Base-by-base conservation (phyloP, 108 stramenopile species). In the Bacterosira constricta region DNA sequence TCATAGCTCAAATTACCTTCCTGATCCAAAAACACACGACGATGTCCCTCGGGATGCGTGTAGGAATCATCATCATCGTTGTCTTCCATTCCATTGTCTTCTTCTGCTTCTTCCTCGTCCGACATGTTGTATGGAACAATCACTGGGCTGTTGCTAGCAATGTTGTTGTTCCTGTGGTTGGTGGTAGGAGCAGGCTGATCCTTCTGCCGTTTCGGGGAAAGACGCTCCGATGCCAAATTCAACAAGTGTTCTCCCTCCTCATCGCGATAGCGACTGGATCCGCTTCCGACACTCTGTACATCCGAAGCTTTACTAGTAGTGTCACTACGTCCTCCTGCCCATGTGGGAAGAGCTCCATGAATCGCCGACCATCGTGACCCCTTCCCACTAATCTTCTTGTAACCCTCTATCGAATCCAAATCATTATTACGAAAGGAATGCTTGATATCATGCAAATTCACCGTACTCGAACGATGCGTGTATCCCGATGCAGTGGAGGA, bases 181-280 rank as follows among this genome's bases (percentile, higher is more conserved):
- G 42, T 17, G 42, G 42, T 17, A 17, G 42, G 5, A 5, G 42
- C 42, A 17, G 42, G 6, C 38, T 39, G 9, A 11, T 39, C 11
- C 38, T 39, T 39, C 38, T 6, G 42, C 4, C 42, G 17, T 44
- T 5, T 44, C 42, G 42, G 17, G 42, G 10, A 54, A 25, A 67
- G 41, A 18, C 75, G 66, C 49, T 61, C 45, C 4, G 35, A 21
- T 5, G 66, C 66, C 52, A 52, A 17, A 30, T 34, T 47, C 20
- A 76, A 37, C 7, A 76, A 38, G 7, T 66, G 58, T 37, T 68
- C 75, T 15, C 67, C 67, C 27, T 69, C 76, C 20, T 36, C 67
- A 38, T 65, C 75, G 50, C 75, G 57, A 61, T 60, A 60, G 20
- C 45, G 41, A 20, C 65, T 60, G n/a, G 49, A 52, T 4, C 56